Base-by-base conservation (phyloP, 768 basidiomycete genomes). In the Chalciporus sphaerocephalus region DNA sequence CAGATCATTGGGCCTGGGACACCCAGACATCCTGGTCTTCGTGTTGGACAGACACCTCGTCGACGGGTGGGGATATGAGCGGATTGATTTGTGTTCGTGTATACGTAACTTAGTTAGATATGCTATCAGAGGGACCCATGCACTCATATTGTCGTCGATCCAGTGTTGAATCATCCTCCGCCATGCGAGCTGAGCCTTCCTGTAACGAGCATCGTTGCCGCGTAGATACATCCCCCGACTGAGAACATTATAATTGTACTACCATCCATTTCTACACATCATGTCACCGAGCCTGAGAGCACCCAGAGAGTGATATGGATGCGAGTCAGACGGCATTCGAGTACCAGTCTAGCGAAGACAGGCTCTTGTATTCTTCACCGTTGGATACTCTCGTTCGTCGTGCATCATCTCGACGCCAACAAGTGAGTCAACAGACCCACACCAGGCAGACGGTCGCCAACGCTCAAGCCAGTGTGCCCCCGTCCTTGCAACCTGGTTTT, bases 1-100 rank as follows among this genome's bases (percentile, higher is more conserved):
- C 80, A 81, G 64, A 78, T 91, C 30, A 83, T 85, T 40, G 78
- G 90, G 7, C 88, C 88, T 22, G 87, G 88, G 16, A 92, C 90
- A 7, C 88, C 89, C 10, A 74, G 83, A 53, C 83, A 85, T 61
- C 70, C 77, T 7, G 85, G 85, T 4, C 73, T 81, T 56, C 73
- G 87, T 40, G 71, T 85, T 23, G 74, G 74, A 3, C 86, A 87
- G 62, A 92, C 90, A 22, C 89, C 89, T n/a, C 69, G 84, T 52
- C 75, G 84, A 51, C 72, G 75, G 52, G 77, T 76, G 22, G 90
- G 89, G 21, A 80, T 92, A 54, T 90, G 57, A 64, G 42, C 11
- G 47, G 16, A 27, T 27, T 10, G 10, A 12, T 12, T 27, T 9
- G 9, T 27, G 13, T 27, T 11, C 1, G 13, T 9, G 13, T 27